Evolutionary conservation across 2,329 filamentous ascomycete species (phyloP), one percentile per base, ranked within the genome.

Genomic region (Leptographium lundbergii): DNA sequence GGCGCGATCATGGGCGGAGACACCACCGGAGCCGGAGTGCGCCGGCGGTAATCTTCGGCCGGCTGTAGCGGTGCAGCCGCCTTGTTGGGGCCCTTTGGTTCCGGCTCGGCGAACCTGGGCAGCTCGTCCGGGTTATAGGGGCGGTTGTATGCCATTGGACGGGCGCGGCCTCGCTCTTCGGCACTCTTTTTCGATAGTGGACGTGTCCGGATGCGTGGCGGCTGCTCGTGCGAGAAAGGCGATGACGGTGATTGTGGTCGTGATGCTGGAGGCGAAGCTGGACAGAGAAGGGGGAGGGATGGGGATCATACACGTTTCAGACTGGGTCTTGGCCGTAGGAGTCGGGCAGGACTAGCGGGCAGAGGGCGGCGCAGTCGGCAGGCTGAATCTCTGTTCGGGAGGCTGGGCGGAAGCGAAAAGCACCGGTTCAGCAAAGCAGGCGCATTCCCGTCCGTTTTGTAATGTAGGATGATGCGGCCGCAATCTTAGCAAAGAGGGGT

Each of bases 111-210:
- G 65, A 80, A 80, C 65, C 77, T 90, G 70, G 92, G 92, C 64
- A 99, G 84, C 70, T 91, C 89, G 77, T 99, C 92, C 39, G 91
- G 91, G 72, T 99, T 95, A 77, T 91, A 94, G 59, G 87, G 83
- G 72, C 85, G 85, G 75, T 95, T 95, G 80, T 97, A 97, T 59
- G 92, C 92, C 92, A 97, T 97, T 5, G 53, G 42, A 29, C 6
- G 53, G 29, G 29, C 29, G 25, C 13, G 29, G 27, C 13, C 19
- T 24, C 14, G 45, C 45, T 50, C 10, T 51, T 36, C 27, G 14
- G 27, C 53, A 22, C 22, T n/a, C 6, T 25, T 22, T 10, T 13
- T 25, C 10, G 22, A 25, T 50, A 13, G 13, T 50, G 39, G 34
- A 7, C 34, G 10, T 9, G n/a, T 48, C 4, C 6, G 42, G 45